phyloP scores from a whole-genome alignment of 331 rosid genomes.

The Quercus tomentella region DNA sequence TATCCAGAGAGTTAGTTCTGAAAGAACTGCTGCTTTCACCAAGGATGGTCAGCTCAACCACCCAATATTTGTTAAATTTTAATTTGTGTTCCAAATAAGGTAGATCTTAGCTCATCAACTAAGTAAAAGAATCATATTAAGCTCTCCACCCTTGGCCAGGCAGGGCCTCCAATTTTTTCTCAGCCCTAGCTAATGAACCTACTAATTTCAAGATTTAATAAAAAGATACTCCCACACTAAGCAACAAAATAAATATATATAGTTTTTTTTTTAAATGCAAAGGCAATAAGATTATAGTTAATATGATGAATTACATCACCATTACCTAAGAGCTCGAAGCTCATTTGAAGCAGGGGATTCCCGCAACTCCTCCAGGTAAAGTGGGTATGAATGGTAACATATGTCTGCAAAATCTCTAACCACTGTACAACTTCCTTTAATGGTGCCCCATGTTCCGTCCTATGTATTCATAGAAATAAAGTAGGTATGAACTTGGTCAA shows the following conservation, averaged over 20 bases:
- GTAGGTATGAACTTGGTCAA: too few relatives aligned
- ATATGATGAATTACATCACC: not conserved
- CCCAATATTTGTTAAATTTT: not conserved
- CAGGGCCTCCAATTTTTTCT: not conserved
- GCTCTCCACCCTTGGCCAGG: not conserved
- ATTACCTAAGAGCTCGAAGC: slow-evolving; percentile 55
- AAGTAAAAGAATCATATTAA: not conserved
- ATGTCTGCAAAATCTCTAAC: slow-evolving; percentile 90
- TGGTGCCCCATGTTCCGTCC: slow-evolving; percentile 89
- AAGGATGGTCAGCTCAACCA: not conserved
- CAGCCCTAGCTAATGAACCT: not conserved
- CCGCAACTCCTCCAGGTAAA: slow-evolving; percentile 69
- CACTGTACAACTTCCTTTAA: slow-evolving; percentile 76
- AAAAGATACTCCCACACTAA: not conserved
- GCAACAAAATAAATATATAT: not conserved
- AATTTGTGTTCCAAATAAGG: not conserved
- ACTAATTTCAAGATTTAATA: not conserved
- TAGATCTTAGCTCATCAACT: not conserved
- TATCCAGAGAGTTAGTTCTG: not conserved
- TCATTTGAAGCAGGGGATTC: slow-evolving; percentile 56
- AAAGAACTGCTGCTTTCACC: not conserved
- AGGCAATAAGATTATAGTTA: not conserved
- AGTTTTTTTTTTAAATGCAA: not conserved
- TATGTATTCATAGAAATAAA: slow-evolving; percentile 10
- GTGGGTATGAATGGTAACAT: slow-evolving; percentile 68